Evolutionary conservation across 2,329 filamentous ascomycete species (phyloP).

Genomic region (Coleophoma cylindrospora): DNA sequence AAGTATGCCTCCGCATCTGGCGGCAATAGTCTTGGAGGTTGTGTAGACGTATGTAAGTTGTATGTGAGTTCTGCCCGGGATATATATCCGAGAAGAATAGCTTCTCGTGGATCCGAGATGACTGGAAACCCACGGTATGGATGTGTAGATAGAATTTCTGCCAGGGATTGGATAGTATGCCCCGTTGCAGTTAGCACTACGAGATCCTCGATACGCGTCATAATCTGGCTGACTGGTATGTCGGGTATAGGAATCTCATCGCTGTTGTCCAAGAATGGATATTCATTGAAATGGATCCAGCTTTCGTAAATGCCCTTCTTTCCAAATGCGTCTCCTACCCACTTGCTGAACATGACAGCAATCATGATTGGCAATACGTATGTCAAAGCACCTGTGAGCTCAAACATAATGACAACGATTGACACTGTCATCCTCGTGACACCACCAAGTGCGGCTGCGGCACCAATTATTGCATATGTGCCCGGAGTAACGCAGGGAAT

Average conservation of each 20-base stretch:
- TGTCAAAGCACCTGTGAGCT: conserved; percentile 90
- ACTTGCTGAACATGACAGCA: conserved; percentile 96
- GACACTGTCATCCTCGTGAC: conserved; percentile 96
- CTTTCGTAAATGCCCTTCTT: conserved; percentile 93
- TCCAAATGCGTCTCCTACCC: conserved; percentile 94
- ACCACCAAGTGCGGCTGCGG: conserved; percentile 87
- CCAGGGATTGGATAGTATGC: conserved; percentile 77
- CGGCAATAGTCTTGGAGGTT: conserved; percentile 52
- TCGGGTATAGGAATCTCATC: conserved; percentile 77
- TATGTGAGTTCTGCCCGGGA: conserved; percentile 84
- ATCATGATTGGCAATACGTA: conserved; percentile 99
- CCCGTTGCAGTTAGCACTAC: conserved; percentile 82
- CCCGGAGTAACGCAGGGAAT: conserved; percentile 86
- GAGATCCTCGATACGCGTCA: conserved; percentile 89
- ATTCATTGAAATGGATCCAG: conserved; percentile 95
- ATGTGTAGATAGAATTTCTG: conserved; percentile 65
- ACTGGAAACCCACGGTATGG: conserved; percentile 90
- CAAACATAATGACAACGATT: conserved; percentile 99
- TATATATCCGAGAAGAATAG: conserved; percentile 86
- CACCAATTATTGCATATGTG: conserved; percentile 94
- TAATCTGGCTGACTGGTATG: conserved; percentile 79
- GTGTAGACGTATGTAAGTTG: conserved; percentile 62
- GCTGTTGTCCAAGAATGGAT: conserved; percentile 90
- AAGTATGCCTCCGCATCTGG: conserved; percentile 79
- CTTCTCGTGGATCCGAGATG: conserved; percentile 70